Conservation (phyloP, 2,329 filamentous ascomycete genomes). For the Cordyceps cateniannulata region DNA sequence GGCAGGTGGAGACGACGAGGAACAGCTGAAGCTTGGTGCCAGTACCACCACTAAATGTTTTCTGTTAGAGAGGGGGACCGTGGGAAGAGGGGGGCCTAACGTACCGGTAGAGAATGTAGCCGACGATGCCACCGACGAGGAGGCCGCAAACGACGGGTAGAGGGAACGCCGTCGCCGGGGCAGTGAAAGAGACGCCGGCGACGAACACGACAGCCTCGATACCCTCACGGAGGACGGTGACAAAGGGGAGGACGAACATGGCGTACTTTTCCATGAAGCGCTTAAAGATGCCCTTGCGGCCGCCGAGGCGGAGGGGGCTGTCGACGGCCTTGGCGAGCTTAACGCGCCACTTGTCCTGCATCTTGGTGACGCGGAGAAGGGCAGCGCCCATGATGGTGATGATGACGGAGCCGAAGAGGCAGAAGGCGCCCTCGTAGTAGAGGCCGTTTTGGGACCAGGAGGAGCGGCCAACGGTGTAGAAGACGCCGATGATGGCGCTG, state of each 20-base stretch:
- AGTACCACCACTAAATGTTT: constrained; percentile 32
- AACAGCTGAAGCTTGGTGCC: constrained; percentile 57
- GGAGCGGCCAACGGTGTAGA: constrained; percentile 62
- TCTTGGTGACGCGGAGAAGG: constrained; percentile 72
- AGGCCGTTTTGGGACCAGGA: constrained; percentile 63
- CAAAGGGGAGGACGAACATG: constrained; percentile 80
- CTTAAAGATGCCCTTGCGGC: constrained; percentile 43
- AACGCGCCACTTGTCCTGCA: constrained; percentile 81
- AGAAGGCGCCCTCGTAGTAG: constrained; percentile 77
- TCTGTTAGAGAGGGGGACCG: not conserved
- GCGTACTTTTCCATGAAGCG: constrained; percentile 68
- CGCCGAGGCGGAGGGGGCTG: constrained; percentile 38
- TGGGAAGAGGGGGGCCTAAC: constrained; percentile 21
- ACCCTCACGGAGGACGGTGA: constrained; percentile 81
- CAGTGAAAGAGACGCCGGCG: constrained; percentile 71
- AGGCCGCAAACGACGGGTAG: constrained; percentile 70
- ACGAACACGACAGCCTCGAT: constrained; percentile 84
- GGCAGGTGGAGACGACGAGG: constrained; percentile 73
- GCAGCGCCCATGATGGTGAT: constrained; percentile 77
- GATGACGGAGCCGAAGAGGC: constrained; percentile 67
- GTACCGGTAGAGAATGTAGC: constrained; percentile 73
- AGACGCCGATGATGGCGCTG: constrained; percentile 62
- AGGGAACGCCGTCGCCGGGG: constrained; percentile 70
- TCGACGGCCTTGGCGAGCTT: constrained; percentile 70
- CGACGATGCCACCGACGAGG: constrained; percentile 57